Evolutionary conservation across 169 alveolate genomes (phyloP).

Genomic region (Amoebophrya sp.): DNA sequence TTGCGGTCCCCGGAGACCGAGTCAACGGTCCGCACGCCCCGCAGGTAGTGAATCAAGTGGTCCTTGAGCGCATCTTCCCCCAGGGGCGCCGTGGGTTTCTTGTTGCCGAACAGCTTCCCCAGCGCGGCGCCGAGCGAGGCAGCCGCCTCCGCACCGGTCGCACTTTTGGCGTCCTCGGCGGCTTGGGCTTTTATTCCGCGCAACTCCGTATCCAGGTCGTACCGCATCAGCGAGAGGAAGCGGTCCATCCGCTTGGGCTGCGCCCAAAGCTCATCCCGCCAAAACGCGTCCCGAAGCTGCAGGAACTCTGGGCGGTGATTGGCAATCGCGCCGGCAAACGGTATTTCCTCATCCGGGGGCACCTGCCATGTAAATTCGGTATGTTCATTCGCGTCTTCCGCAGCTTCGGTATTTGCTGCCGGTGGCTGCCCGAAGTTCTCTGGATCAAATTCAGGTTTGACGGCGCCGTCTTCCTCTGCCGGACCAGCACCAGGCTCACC

Average conservation of each 20-base stretch:
- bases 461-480: too few species aligned
- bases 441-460: too few species aligned
- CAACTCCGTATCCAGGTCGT: neutral
- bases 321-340: too few species aligned
- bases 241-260: neutral
- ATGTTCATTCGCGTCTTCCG: too few species aligned
- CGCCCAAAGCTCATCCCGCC: conserved; percentile 11
- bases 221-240: neutral
- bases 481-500: too few species aligned
- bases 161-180: neutral
- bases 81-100: too few species aligned
- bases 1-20: neutral
- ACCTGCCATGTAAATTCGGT: too few species aligned
- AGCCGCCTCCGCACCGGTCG: neutral
- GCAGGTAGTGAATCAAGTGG: neutral
- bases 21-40: neutral
- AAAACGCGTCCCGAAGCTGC: neutral
- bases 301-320: neutral
- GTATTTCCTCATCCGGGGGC: too few species aligned
- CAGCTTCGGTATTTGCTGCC: too few species aligned
- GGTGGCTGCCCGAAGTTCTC: too few species aligned
- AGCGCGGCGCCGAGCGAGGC: neutral
- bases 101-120: neutral
- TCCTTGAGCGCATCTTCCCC: neutral
- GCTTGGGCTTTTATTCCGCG: neutral